Percentiles rank a stretch among this genome's conserved stretches.
These are phyloP conservation scores for Ganoderma meredithae DNA, from an alignment of 1,284 basidiomycete genomes.

Conservation along the genomic window DNA sequence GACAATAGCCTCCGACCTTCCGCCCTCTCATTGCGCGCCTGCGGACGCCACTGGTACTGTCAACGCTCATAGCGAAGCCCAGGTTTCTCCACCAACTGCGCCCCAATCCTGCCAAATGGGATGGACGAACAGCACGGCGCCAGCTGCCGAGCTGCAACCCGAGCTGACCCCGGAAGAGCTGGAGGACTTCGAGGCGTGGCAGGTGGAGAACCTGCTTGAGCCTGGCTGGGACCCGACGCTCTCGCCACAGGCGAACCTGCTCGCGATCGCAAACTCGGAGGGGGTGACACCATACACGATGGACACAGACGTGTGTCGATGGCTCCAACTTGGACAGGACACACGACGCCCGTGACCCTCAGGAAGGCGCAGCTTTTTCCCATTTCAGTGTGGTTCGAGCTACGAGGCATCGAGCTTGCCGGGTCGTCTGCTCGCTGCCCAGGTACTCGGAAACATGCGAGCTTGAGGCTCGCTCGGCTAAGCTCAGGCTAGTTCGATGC, in stretches of 20 bases:
- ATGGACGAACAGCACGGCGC: background rate
- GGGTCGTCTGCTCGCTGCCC: background rate
- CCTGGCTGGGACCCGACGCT: conserved; percentile 3
- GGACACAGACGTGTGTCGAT: conserved; percentile 7
- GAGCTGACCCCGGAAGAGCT: background rate
- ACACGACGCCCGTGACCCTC: conserved; percentile 1
- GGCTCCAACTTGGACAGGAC: conserved; percentile 3
- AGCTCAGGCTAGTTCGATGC: background rate
- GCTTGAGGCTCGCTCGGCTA: background rate
- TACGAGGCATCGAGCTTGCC: background rate
- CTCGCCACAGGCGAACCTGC: background rate
- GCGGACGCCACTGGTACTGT: background rate
- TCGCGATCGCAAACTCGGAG: conserved; percentile 1
- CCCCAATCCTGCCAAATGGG: background rate
- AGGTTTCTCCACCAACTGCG: background rate
- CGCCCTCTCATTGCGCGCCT: background rate
- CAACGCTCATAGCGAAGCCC: background rate
- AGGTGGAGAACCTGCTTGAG: conserved; percentile 22
- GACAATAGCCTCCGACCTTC: background rate
- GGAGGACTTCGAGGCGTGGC: conserved; percentile 17
- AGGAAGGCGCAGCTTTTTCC: background rate
- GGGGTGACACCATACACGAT: background rate
- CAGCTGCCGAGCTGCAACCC: background rate
- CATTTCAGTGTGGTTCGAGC: background rate
- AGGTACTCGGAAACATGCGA: background rate